Evolutionary conservation across 192 early-diverging fungal genomes (phyloP), one percentile per base, ranked within the genome.

Genomic region (Backusella sp.): DNA sequence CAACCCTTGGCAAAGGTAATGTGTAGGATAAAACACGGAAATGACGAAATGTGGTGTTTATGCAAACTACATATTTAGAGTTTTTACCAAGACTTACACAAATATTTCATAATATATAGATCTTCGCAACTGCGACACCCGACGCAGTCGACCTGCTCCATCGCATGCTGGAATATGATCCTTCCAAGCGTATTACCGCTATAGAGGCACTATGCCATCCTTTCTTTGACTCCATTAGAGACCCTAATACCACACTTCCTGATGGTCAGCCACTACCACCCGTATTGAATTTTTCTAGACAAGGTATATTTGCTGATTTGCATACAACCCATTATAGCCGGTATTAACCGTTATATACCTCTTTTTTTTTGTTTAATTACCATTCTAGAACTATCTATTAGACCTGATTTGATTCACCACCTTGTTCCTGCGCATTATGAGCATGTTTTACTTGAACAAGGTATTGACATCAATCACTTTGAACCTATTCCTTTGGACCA

Each of bases 161-260:
- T 26, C 90, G 84, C 66, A 85, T 99, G 66, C 83, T 99, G 65
- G 94, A 97, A 70, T 99, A 98, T 86, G 96, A 95, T 32, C 97
- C 97, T 11, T 77, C 84, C 17, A 84, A 86, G 66, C 90, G 97
- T 32, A 87, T 93, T 76, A 94, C 92, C n/a, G 91, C 96, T 35
- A 90, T 97, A 77, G 94, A 97, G 82, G 96, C 97, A 21, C 88
- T 99, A 89, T 86, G 90, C 68, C 94, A 97, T 79, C 92, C 92
- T 34, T 99, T 98, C 89, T 99, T 99, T 89, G 96, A 99, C 84
- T 96, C 97, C 80, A 88, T 99, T 83, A 89, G 97, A 68, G 81
- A 91, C 59, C 94, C 94, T n/a, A 91, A 89, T 39, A 93, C 95
- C 9, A 88, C 82, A 75, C 83, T 98, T 77, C 89, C 92, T 56